Evolutionary conservation across 2,329 filamentous ascomycete genomes (phyloP).

Genomic region (Ophiostoma triangulosporum): DNA sequence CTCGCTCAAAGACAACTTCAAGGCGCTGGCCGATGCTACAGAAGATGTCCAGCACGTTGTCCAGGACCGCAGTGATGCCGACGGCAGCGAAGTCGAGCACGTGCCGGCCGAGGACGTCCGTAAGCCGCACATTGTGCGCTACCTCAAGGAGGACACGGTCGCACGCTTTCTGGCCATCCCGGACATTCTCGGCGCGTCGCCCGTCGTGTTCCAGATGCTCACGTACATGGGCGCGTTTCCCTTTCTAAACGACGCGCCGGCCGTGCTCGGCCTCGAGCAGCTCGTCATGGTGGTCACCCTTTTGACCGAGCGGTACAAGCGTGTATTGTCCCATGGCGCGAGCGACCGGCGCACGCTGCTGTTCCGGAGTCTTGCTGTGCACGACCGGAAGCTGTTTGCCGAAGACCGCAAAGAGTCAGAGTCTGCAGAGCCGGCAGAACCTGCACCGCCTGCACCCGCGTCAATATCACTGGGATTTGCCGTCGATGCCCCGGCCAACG

Average conservation of each 20-base stretch:
- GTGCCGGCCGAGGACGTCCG: neutral
- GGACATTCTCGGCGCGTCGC: constrained; percentile 51
- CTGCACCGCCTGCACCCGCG: neutral
- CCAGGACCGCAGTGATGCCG: neutral
- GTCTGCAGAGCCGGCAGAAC: constrained; percentile 9
- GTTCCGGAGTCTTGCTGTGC: constrained; percentile 59
- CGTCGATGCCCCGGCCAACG: constrained; percentile 31
- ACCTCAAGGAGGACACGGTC: constrained; percentile 58
- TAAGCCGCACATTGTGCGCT: constrained; percentile 33
- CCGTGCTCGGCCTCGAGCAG: constrained; percentile 54
- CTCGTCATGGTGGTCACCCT: constrained; percentile 61
- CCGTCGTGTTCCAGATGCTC: constrained; percentile 58
- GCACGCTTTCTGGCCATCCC: constrained; percentile 61
- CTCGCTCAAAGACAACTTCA: constrained; percentile 61
- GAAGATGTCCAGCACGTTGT: neutral
- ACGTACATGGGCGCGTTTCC: constrained; percentile 62
- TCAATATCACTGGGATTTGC: constrained; percentile 27
- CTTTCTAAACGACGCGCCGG: constrained; percentile 56
- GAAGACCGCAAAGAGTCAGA: constrained; percentile 8
- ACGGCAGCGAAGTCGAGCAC: neutral
- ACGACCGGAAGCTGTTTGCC: constrained; percentile 43
- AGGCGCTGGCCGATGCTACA: constrained; percentile 45
- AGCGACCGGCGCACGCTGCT: constrained; percentile 49
- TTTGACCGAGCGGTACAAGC: constrained; percentile 55
- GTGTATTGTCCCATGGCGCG: constrained; percentile 45